Percentiles rank a stretch among this genome's conserved stretches.
phyloP scores from a whole-genome alignment of 2,329 filamentous ascomycete genomes.

The Fusarium luffae region DNA sequence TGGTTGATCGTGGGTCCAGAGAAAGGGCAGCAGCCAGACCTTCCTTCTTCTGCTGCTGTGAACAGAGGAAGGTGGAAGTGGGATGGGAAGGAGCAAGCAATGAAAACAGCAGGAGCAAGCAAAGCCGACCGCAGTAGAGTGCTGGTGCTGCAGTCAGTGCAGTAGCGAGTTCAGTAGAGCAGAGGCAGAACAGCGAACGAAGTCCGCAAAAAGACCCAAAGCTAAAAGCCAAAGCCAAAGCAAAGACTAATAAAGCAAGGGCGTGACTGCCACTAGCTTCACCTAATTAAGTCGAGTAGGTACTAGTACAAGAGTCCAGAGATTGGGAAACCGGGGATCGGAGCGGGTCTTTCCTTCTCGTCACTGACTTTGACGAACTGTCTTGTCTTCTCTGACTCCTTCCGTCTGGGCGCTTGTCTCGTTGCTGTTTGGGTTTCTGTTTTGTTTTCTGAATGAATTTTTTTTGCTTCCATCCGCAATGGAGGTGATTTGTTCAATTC shows the following conservation, averaged over 20 bases:
- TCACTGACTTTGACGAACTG: neutral
- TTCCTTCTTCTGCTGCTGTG: neutral
- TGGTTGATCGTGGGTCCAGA: constrained; percentile 39
- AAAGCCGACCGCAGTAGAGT: neutral
- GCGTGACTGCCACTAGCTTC: constrained; percentile 33
- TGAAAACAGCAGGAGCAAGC: neutral
- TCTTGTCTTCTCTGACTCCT: constrained; percentile 25
- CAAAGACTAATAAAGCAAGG: constrained; percentile 9
- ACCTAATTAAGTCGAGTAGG: constrained; percentile 6
- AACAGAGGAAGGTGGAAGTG: neutral
- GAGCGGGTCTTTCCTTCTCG: constrained; percentile 30
- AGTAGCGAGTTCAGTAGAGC: neutral
- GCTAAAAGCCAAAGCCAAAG: neutral
- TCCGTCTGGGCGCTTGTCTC: constrained; percentile 25
- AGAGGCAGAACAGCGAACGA: neutral
- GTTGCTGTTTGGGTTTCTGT: constrained; percentile 6
- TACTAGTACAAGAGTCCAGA: constrained; percentile 10
- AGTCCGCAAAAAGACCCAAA: neutral
- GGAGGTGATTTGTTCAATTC: too few relatives aligned
- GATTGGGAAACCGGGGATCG: constrained; percentile 27
- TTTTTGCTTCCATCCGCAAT: neutral
- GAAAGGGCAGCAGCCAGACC: constrained; percentile 4
- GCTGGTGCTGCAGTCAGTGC: neutral
- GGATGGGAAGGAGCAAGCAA: neutral
- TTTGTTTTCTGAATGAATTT: neutral